A percentile compares a stretch with the other conserved stretches of the same genome.
Evolutionary conservation across 2,329 filamentous ascomycete genomes (phyloP).

Genomic region (Neonectria ditissima): DNA sequence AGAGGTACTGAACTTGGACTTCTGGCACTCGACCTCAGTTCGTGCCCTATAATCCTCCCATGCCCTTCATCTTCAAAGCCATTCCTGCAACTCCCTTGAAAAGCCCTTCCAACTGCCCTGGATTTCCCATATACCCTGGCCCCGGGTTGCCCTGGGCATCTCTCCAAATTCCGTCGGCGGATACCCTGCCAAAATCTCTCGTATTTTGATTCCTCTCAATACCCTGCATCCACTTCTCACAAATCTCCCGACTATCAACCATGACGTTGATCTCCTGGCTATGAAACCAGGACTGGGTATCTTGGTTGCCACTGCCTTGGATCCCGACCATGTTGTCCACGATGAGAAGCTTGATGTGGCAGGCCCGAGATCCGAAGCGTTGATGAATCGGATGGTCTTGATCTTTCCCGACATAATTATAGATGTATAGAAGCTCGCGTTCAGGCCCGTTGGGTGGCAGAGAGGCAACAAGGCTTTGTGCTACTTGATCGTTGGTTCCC

Average conservation of each 20-base stretch:
- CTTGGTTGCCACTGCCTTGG: slow-evolving; percentile 82
- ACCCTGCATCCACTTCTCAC: slow-evolving; percentile 70
- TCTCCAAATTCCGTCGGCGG: slow-evolving; percentile 37
- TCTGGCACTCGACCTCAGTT: too few species aligned
- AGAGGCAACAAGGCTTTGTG: slow-evolving; percentile 67
- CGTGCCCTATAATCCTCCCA: too few species aligned
- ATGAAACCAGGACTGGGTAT: slow-evolving; percentile 84
- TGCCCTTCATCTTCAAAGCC: slow-evolving; percentile 30
- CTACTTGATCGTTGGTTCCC: slow-evolving; percentile 79
- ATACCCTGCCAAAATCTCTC: slow-evolving; percentile 62
- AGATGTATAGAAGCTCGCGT: slow-evolving; percentile 63
- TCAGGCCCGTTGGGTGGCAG: slow-evolving; percentile 60
- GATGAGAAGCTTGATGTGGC: slow-evolving; percentile 83
- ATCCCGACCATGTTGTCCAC: slow-evolving; percentile 76
- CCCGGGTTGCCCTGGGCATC: slow-evolving; percentile 28
- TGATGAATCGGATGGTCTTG: slow-evolving; percentile 76
- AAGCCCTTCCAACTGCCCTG: slow-evolving; percentile 23
- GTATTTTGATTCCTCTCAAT: slow-evolving; percentile 77
- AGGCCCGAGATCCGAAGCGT: slow-evolving; percentile 72
- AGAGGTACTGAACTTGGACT: too few species aligned
- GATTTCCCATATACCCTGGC: slow-evolving; percentile 36
- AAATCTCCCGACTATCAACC: slow-evolving; percentile 73
- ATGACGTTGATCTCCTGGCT: slow-evolving; percentile 83
- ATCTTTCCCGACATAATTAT: slow-evolving; percentile 81
- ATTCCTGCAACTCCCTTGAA: slow-evolving; percentile 33